phyloP scores from a whole-genome alignment of 2,329 filamentous ascomycete species.

The Penicillium corylophilum region DNA sequence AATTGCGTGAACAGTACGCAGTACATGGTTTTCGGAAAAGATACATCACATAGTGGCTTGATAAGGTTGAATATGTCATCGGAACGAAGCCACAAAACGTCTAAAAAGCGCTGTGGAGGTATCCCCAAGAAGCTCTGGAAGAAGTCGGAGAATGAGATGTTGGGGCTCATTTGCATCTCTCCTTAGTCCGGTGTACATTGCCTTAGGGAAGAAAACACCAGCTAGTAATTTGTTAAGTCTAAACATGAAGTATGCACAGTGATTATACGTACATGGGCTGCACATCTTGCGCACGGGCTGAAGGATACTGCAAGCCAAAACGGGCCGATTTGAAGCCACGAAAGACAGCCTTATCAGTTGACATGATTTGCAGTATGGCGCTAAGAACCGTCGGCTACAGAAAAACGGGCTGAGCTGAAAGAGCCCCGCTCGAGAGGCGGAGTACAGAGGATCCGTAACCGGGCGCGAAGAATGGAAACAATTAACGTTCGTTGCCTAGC shows the following conservation, averaged over 20 bases:
- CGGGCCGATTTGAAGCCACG: background rate
- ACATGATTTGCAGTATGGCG: background rate
- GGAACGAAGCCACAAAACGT: background rate
- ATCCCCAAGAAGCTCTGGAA: too few relatives aligned
- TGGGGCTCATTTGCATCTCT: too few relatives aligned
- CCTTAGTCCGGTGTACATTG: too few relatives aligned
- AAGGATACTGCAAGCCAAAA: background rate
- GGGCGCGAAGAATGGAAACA: background rate
- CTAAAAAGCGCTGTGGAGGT: too few relatives aligned
- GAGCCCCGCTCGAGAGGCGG: background rate
- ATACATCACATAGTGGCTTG: background rate
- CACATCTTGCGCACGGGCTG: background rate
- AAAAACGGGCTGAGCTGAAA: constrained; percentile 3
- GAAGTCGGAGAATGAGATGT: too few relatives aligned
- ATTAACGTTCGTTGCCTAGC: constrained; percentile 2
- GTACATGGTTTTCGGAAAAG: background rate
- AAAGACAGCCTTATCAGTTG: background rate
- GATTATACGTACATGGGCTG: background rate
- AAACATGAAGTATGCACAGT: too few relatives aligned
- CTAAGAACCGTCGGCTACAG: background rate
- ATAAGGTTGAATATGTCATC: background rate
- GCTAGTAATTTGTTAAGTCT: too few relatives aligned
- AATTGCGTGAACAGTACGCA: background rate
- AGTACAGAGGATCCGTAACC: background rate
- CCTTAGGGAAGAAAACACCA: too few relatives aligned